A percentile compares a stretch with the other conserved stretches of the same genome.
Conservation (phyloP, 768 basidiomycete species). For the Lactarius hatsudake region DNA sequence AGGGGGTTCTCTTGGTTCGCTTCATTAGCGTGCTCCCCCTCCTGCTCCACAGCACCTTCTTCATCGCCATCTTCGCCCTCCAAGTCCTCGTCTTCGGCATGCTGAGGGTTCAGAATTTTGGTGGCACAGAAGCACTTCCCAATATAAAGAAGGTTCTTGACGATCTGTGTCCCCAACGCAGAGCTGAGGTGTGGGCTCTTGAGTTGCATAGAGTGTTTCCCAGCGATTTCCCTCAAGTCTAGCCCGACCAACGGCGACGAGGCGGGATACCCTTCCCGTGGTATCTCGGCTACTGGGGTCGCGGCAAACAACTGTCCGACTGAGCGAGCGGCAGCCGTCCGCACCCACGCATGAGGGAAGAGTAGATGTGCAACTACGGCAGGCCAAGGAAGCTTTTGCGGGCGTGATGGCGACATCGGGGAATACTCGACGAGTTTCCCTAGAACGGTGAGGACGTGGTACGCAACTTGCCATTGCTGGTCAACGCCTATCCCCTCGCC, state of each 20-base stretch:
- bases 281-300: constrained; percentile 43
- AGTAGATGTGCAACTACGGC: constrained; percentile 63
- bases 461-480: constrained; percentile 77
- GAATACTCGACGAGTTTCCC: constrained; percentile 59
- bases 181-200: constrained; percentile 79
- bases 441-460: constrained; percentile 70
- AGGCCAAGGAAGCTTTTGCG: constrained; percentile 58
- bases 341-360: constrained; percentile 95
- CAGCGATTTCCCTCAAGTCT: constrained; percentile 60
- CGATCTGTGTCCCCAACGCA: constrained; percentile 71
- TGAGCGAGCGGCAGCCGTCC: constrained; percentile 73
- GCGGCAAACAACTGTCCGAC: constrained; percentile 67
- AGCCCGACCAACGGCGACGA: constrained; percentile 40
- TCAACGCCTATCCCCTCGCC: constrained; percentile 54
- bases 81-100: constrained; percentile 33
- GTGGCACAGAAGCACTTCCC: constrained; percentile 74
- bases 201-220: constrained; percentile 72
- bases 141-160: constrained; percentile 92
- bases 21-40: constrained; percentile 10
- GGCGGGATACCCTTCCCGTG: constrained; percentile 19
- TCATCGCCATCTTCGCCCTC: constrained; percentile 32
- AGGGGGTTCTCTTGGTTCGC: constrained; percentile 48
- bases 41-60: constrained; percentile 15
- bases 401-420: constrained; percentile 47
- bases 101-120: constrained; percentile 31